These are phyloP conservation scores for Eimeria sp. DNA, from an alignment of 169 alveolate species.

Conservation along the genomic window DNA sequence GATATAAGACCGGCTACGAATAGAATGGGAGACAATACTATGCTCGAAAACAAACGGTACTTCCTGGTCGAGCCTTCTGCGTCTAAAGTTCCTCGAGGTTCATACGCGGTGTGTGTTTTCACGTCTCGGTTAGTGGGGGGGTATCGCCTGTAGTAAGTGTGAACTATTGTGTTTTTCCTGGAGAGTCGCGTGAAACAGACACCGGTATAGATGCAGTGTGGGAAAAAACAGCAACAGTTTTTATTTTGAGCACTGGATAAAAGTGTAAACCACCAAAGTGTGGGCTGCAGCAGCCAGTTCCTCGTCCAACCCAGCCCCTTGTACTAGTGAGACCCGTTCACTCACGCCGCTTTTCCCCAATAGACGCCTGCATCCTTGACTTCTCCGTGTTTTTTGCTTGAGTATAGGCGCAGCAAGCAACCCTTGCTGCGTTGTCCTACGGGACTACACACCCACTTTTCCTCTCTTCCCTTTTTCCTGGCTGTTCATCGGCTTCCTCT, in stretches of 20 bases:
- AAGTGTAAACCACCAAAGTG: neutral
- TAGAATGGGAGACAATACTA: neutral
- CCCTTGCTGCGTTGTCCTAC: neutral
- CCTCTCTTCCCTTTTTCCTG: neutral
- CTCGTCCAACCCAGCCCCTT: constrained; percentile 73
- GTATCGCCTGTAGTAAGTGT: neutral
- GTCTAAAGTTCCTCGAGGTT: neutral
- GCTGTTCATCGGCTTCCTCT: constrained; percentile 2
- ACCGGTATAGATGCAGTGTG: neutral
- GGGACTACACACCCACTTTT: neutral
- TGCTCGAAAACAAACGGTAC: neutral
- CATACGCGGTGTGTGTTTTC: neutral
- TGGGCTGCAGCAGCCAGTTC: constrained; percentile 11
- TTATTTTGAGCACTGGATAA: neutral
- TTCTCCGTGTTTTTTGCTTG: constrained; percentile 35
- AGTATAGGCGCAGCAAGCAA: constrained; percentile 44
- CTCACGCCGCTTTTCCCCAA: neutral
- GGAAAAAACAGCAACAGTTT: neutral
- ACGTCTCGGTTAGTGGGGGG: constrained; percentile 32
- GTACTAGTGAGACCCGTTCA: neutral
- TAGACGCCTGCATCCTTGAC: neutral
- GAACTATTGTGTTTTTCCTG: neutral
- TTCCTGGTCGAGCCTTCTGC: neutral
- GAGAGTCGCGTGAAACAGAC: neutral
- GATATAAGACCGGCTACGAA: neutral